Base-by-base conservation (phyloP, 1,284 basidiomycete species). In the Sutorius eximius region DNA sequence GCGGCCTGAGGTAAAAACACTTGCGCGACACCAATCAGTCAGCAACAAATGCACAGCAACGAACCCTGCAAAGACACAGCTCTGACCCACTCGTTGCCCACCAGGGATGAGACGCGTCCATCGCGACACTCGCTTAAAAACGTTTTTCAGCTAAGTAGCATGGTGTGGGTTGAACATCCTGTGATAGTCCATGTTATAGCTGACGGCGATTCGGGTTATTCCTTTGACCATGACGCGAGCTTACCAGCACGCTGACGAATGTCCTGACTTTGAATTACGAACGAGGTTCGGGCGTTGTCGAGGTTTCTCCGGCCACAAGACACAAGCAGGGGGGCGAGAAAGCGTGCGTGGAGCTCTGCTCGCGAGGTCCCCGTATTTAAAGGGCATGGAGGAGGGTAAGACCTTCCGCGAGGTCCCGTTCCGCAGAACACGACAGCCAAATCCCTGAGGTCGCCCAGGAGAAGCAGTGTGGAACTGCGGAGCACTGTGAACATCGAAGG, bases 301-400 rank as follows among this genome's bases (percentile, higher is more conserved):
- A 36, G 64, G 51, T 45, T 56, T 65, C n/a, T 70, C 71, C 34
- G 71, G 68, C 37, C 65, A 61, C 56, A 73, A 53, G n/a, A 67
- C 71, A 57, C 66, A 70, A 77, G 66, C 48, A 75, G 65, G 38
- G 73, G 73, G 61, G 49, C 70, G 64, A n/a, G 71, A 69, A 52
- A 78, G 71, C 76, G 78, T 20, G 67, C 63, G 16, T 54, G 62
- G 41, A 72, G 63, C 52, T 73, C 66, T 41, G 63, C 63, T 51
- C 69, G 68, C 11, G 71, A 69, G 34, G 52, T 54, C 57, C 24
- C 48, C 38, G 56, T 67, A 67, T 66, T 70, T 68, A 68, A 69
- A 64, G 61, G 54, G 59, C 56, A 40, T 56, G 64, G 61, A 52
- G 30, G 30, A 53, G 57, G 55, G 49, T 41, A 51, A 58, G 34